phyloP scores from a whole-genome alignment of 495 filamentous ascomycete genomes.

The Penicillium paxilli region DNA sequence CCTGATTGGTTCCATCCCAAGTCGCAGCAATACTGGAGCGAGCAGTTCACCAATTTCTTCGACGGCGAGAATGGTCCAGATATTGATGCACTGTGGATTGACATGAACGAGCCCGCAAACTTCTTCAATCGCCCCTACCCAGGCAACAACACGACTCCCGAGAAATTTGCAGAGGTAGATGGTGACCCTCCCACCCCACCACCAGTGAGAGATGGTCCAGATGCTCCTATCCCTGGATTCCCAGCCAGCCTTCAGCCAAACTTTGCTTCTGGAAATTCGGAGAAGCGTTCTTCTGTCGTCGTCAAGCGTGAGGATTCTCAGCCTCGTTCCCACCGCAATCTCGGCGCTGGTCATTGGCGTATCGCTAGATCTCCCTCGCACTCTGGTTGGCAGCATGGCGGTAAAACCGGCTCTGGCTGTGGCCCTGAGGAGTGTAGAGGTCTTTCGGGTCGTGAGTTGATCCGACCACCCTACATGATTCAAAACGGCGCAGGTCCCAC shows the following conservation, averaged over 20 bases:
- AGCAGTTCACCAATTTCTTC: slow-evolving; percentile 11
- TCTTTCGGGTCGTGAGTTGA: slow-evolving; percentile 12
- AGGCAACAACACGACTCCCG: slow-evolving; percentile 13
- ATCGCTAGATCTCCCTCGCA: not conserved
- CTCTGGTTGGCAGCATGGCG: slow-evolving; percentile 9
- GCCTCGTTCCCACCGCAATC: slow-evolving; percentile 8
- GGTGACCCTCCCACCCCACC: slow-evolving; percentile 18
- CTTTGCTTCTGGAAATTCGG: slow-evolving; percentile 4
- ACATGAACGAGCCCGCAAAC: slow-evolving; percentile 26
- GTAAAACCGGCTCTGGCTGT: slow-evolving; percentile 9
- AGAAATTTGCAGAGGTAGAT: slow-evolving; percentile 10
- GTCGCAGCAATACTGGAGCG: slow-evolving; percentile 22
- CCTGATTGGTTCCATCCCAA: slow-evolving; percentile 26
- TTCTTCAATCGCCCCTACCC: slow-evolving; percentile 14
- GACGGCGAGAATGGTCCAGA: slow-evolving; percentile 13
- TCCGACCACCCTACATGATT: slow-evolving; percentile 20
- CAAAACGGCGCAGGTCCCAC: slow-evolving; percentile 13
- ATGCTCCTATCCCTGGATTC: slow-evolving; percentile 21
- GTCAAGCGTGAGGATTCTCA: not conserved
- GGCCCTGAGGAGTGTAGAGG: slow-evolving; percentile 11
- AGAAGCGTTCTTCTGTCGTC: slow-evolving; percentile 1
- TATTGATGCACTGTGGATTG: slow-evolving; percentile 27
- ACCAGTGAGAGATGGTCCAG: slow-evolving; percentile 13
- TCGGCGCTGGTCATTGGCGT: slow-evolving; percentile 20
- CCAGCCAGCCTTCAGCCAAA: slow-evolving; percentile 21